Evolutionary conservation across 495 filamentous ascomycete genomes (phyloP).

Genomic region (Baudoinia panamericana): DNA sequence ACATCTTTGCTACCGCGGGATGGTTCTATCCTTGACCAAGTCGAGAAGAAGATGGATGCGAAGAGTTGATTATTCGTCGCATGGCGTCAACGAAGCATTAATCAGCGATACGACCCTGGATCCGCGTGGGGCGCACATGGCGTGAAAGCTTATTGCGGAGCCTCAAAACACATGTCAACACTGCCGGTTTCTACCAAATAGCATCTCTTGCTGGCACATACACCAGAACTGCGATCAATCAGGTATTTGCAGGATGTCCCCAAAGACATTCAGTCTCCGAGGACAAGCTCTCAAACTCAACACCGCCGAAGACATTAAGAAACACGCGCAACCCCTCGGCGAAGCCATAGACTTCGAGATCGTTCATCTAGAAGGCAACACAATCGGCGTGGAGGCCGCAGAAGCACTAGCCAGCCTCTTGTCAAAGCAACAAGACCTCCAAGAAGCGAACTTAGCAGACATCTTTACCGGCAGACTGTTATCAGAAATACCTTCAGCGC

Average conservation of each 20-base stretch:
- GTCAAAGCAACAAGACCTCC: slow-evolving; percentile 62
- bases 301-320: slow-evolving; percentile 68
- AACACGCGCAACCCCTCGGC: slow-evolving; percentile 64
- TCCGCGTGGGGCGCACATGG: no score
- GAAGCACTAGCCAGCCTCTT: slow-evolving; percentile 69
- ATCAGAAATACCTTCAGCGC: slow-evolving; percentile 81
- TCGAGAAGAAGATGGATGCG: no score
- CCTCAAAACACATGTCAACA: no score
- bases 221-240: slow-evolving; percentile 3
- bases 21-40: slow-evolving; percentile 1
- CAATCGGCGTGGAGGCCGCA: slow-evolving; percentile 76
- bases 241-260: slow-evolving; percentile 32
- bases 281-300: slow-evolving; percentile 84
- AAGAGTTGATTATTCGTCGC: no score
- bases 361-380: slow-evolving; percentile 75
- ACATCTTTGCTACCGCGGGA: slow-evolving; percentile 12
- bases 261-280: slow-evolving; percentile 83
- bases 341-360: slow-evolving; percentile 66
- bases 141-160: no score
- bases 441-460: slow-evolving; percentile 78
- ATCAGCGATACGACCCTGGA: no score
- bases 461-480: slow-evolving; percentile 94
- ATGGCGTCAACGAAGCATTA: no score
- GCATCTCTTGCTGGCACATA: background rate
- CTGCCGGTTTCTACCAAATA: no score